A percentile compares a stretch with the other conserved stretches of the same genome.
Evolutionary conservation across 805 yeast genomes (phyloP).

Genomic region (Yarrowia sp.): DNA sequence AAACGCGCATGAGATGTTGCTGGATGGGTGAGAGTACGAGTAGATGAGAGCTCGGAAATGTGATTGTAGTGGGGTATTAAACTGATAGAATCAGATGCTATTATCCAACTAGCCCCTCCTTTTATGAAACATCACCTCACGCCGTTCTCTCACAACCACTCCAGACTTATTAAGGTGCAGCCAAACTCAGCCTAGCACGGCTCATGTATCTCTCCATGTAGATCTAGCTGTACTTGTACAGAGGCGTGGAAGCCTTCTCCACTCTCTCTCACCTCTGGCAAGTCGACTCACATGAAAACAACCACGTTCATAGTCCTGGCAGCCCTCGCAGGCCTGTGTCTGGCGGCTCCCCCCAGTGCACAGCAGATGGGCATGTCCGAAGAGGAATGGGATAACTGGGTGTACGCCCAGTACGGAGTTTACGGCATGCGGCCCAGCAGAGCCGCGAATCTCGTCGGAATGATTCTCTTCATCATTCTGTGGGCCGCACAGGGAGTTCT

Average conservation of each 20-base stretch:
- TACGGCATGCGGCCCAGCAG: conserved; percentile 58
- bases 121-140: too few relatives aligned
- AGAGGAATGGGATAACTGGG: background rate
- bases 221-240: background rate
- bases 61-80: too few relatives aligned
- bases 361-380: conserved; percentile 21
- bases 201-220: conserved; percentile 19
- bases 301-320: conserved; percentile 15
- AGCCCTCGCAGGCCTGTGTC: background rate
- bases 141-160: too few relatives aligned
- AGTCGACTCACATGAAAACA: background rate
- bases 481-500: conserved; percentile 54
- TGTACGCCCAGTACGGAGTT: conserved; percentile 20
- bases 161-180: too few relatives aligned
- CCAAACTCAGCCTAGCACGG: conserved; percentile 14
- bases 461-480: conserved; percentile 61
- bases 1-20: conserved; percentile 36
- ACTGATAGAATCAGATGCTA: too few relatives aligned
- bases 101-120: too few relatives aligned
- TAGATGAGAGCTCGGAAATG: too few relatives aligned
- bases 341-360: conserved; percentile 25
- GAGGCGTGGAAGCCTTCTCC: background rate
- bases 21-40: too few relatives aligned
- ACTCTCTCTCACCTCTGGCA: background rate
- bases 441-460: conserved; percentile 65